Evolutionary conservation across 495 filamentous ascomycete genomes (phyloP), one percentile per base, ranked within the genome.

Genomic region (Podospora sp.): DNA sequence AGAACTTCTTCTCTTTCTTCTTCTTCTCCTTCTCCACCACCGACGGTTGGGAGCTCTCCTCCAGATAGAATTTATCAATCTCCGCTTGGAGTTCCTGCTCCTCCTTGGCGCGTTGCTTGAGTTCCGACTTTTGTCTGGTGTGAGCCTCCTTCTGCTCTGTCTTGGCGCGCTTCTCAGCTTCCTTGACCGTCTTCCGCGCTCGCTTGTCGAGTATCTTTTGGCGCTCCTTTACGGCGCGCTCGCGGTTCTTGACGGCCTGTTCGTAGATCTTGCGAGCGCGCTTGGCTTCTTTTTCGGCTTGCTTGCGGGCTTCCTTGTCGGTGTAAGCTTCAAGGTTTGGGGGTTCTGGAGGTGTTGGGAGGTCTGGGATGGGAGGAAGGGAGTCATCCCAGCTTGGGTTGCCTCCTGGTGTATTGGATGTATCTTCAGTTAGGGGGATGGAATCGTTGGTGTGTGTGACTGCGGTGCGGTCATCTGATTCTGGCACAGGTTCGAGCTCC

Each of bases 301-400:
- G 80, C 71, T 90, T 92, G 18, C 86, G 86, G 22, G 83, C 73
- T 21, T 86, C 84, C 67, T 89, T 89, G 74, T 91, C 86, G 1
- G 79, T 72, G 67, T 85, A 86, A 58, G 75, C 72, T 26, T 79
- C 77, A 2, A 87, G 68, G 71, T 90, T 81, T 6, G 86, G 79
- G 1, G 72, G 63, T 16, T 75, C 69, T 0, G 84, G 84, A 16
- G 79, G 76, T 2, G 65, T 22, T 55, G 81, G 85, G 11, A 79
- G 63, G 27, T 74, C 69, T 12, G 83, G 82, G n/a, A 85, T 77
- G 1, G 75, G 67, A 12, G 81, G 80, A 12, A 85, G 77, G 52
- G 73, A 62, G 55, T 77, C 63, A 21, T 53, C 22, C 2, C 25
- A 16, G 18, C 7, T 40, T 20, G 65, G 18, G 22, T 21, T 21